Percentiles rank a stretch among this genome's conserved stretches.
These are phyloP conservation scores for Raphanus hybrid DNA, from an alignment of 441 rosid species.

Conservation along the genomic window DNA sequence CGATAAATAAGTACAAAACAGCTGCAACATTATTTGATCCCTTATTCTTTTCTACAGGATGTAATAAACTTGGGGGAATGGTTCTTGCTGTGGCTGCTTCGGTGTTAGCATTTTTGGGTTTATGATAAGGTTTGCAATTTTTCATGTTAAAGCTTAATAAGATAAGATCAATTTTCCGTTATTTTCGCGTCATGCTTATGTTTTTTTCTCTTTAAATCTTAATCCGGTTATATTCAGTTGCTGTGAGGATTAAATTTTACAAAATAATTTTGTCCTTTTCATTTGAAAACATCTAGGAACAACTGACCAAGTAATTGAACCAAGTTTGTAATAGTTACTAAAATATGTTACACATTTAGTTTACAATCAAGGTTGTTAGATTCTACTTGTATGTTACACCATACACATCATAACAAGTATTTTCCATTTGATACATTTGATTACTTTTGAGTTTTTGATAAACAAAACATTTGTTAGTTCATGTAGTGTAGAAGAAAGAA, in stretches of 20 bases:
- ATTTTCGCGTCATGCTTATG: slow-evolving; percentile 13
- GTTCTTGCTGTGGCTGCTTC: background rate
- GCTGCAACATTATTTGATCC: background rate
- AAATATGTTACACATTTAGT: background rate
- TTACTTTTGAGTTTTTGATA: too few relatives aligned
- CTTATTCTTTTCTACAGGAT: background rate
- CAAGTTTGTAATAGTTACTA: background rate
- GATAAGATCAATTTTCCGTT: background rate
- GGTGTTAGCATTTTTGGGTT: slow-evolving; percentile 1
- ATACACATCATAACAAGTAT: background rate
- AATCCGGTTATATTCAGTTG: background rate
- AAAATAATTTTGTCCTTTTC: too few relatives aligned
- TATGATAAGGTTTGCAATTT: background rate
- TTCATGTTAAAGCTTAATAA: background rate
- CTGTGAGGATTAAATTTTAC: too few relatives aligned
- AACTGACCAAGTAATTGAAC: background rate
- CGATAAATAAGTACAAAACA: background rate
- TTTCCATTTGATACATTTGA: too few relatives aligned
- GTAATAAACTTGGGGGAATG: background rate
- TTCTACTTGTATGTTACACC: background rate
- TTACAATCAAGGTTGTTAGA: background rate
- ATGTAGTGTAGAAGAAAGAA: too few relatives aligned
- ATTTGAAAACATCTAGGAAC: background rate
- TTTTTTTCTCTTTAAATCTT: background rate
- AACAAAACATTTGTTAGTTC: too few relatives aligned